phyloP scores from a whole-genome alignment of 2,329 filamentous ascomycete genomes.

The Epichloe scottii region DNA sequence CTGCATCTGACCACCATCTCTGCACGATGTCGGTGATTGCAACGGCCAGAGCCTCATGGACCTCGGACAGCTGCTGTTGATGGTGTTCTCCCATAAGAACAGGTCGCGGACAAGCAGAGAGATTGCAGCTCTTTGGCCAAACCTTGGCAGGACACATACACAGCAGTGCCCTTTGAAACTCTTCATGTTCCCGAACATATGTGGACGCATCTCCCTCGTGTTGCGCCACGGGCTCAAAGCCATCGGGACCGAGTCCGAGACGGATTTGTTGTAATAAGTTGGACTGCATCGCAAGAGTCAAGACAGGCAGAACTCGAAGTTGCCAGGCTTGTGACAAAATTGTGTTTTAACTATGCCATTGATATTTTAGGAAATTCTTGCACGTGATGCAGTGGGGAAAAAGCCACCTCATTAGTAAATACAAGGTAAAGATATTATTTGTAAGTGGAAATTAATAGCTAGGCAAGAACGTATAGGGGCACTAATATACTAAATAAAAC shows the following conservation, averaged over 20 bases:
- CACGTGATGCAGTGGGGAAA: too few species aligned
- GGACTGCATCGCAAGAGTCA: neutral
- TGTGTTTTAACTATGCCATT: too few species aligned
- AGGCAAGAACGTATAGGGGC: too few species aligned
- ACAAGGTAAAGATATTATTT: too few species aligned
- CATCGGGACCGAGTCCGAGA: conserved; percentile 4
- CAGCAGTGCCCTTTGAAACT: conserved; percentile 10
- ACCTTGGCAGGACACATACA: conserved; percentile 13
- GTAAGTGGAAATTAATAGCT: too few species aligned
- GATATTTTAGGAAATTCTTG: too few species aligned
- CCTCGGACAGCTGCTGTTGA: conserved; percentile 14
- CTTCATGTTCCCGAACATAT: conserved; percentile 11
- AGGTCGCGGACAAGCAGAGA: conserved; percentile 18
- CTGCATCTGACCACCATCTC: conserved; percentile 25
- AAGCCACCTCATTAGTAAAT: too few species aligned
- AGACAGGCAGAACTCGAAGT: too few species aligned
- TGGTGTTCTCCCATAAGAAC: conserved; percentile 21
- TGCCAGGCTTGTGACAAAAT: too few species aligned
- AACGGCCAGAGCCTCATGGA: conserved; percentile 19
- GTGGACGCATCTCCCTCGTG: neutral
- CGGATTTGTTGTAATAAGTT: conserved; percentile 11
- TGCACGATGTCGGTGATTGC: conserved; percentile 24
- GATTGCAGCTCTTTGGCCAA: conserved; percentile 19
- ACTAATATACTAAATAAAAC: too few species aligned
- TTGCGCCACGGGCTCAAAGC: conserved; percentile 3